phyloP scores from a whole-genome alignment of 305 asterid species.

The Fraxinus sp. region DNA sequence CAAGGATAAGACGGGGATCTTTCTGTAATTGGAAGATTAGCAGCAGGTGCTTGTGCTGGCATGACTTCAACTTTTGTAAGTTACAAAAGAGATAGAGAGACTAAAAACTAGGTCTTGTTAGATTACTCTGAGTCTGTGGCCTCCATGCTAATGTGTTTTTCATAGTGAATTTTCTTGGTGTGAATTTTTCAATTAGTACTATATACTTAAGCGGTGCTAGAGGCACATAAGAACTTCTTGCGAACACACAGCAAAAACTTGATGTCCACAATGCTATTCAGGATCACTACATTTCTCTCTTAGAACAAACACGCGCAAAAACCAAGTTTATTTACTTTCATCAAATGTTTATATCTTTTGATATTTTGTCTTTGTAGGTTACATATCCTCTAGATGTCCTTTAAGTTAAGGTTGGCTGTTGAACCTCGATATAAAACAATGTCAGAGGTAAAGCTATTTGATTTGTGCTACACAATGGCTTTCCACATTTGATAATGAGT shows the following conservation, averaged over 20 bases:
- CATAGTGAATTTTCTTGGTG: neutral
- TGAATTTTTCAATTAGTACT: neutral
- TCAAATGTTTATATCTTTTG: neutral
- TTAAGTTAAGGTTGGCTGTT: conserved; percentile 82
- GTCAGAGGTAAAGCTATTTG: conserved; percentile 61
- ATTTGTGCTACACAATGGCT: neutral
- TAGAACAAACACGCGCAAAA: neutral
- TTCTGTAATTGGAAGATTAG: conserved; percentile 83
- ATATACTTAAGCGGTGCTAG: neutral
- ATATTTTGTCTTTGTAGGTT: neutral
- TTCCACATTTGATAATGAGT: conserved; percentile 21
- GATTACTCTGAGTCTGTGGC: neutral
- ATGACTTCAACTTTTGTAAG: conserved; percentile 98
- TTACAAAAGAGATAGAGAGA: conserved; percentile 22
- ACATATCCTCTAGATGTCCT: conserved; percentile 83
- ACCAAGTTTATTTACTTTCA: neutral
- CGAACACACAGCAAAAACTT: neutral
- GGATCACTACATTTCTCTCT: neutral
- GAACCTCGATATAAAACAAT: conserved; percentile 80
- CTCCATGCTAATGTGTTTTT: neutral
- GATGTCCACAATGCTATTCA: neutral
- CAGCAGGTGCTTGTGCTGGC: conserved; percentile 99
- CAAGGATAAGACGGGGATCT: conserved; percentile 68
- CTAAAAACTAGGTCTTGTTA: conserved; percentile 11
- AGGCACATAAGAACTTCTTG: neutral